These are phyloP conservation scores for Mortierella polycephala DNA, from an alignment of 371 early-diverging fungal species.

Conservation along the genomic window DNA sequence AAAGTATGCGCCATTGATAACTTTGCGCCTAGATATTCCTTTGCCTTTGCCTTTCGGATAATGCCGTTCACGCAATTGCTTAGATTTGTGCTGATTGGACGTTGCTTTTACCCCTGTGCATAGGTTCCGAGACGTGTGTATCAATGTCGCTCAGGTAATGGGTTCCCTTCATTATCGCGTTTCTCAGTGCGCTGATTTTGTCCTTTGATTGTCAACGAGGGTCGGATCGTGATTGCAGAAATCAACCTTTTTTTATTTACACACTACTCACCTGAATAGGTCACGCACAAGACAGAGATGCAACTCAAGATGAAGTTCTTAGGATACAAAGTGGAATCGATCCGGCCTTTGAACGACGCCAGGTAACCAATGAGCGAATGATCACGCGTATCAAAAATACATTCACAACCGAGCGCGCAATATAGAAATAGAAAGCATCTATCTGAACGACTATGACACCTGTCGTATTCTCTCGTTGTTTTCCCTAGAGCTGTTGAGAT, in stretches of 20 bases:
- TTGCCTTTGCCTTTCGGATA: background rate
- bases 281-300: conserved; percentile 77
- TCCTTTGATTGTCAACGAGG: background rate
- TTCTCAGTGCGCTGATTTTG: background rate
- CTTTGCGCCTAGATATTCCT: background rate
- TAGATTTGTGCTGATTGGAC: no score
- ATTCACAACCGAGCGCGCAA: no score
- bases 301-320: conserved; percentile 85
- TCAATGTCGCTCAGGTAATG: conserved; percentile 82
- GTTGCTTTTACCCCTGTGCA: background rate
- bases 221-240: background rate
- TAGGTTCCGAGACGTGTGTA: conserved; percentile 80
- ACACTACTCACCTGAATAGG: conserved; percentile 31
- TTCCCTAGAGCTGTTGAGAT: conserved; percentile 80
- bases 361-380: conserved; percentile 54
- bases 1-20: conserved; percentile 30
- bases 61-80: background rate
- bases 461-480: background rate
- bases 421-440: background rate
- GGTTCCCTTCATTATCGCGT: background rate
- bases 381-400: no score
- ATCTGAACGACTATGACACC: background rate
- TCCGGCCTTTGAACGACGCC: conserved; percentile 87
- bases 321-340: conserved; percentile 81
- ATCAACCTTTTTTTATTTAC: no score